Evolutionary conservation across 441 rosid genomes (phyloP).

Genomic region (Bocquillonia castaneifolia): DNA sequence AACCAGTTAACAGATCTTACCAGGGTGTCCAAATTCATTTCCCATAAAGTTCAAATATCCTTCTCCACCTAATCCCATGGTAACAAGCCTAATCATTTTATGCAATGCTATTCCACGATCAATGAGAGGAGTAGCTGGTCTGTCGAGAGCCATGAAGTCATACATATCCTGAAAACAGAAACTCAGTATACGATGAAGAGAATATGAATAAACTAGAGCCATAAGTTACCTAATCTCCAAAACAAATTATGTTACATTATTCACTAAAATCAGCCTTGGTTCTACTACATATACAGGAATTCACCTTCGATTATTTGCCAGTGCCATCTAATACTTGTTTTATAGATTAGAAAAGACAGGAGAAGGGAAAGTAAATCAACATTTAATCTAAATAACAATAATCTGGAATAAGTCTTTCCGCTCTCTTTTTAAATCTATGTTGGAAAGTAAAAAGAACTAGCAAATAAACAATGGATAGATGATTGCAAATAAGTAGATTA

Average conservation of each 20-base stretch:
- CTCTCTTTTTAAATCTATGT: background rate
- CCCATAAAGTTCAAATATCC: slow-evolving; percentile 99
- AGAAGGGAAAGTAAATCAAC: background rate
- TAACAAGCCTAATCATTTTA: slow-evolving; percentile 93
- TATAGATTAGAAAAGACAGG: background rate
- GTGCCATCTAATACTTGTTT: background rate
- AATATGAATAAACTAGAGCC: background rate
- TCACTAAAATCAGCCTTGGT: background rate
- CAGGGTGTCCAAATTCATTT: slow-evolving; percentile 99
- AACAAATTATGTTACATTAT: background rate
- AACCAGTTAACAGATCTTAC: slow-evolving; percentile 33
- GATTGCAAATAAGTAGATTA: background rate
- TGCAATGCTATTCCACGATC: slow-evolving; percentile 98
- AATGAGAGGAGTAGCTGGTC: slow-evolving; percentile 71
- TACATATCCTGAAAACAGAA: slow-evolving; percentile 79
- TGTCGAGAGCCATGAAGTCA: slow-evolving; percentile 89
- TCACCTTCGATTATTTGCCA: background rate
- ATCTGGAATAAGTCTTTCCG: background rate
- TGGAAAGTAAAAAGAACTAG: background rate
- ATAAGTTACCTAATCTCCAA: background rate
- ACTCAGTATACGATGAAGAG: slow-evolving; percentile 12
- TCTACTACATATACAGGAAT: background rate
- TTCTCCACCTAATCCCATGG: slow-evolving; percentile 98
- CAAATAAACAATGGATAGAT: background rate
- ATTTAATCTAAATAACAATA: background rate